A percentile compares a stretch with the other conserved stretches of the same genome.
phyloP scores from a whole-genome alignment of 108 stramenopile species.

The Skeletonema potamos region DNA sequence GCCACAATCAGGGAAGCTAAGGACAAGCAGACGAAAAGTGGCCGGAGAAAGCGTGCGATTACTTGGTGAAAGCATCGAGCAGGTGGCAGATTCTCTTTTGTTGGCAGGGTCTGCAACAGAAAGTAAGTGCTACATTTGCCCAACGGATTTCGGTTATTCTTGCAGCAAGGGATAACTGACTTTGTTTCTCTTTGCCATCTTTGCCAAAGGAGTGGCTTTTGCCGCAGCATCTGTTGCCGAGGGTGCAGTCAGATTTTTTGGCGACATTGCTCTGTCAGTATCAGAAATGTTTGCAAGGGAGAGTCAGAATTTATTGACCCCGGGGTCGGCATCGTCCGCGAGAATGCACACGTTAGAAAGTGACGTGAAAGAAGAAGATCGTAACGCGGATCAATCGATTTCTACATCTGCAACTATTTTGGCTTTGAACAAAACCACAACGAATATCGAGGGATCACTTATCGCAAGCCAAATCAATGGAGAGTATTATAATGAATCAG shows the following conservation, averaged over 20 bases:
- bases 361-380: neutral
- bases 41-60: slow-evolving; percentile 41
- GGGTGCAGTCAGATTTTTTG: slow-evolving; percentile 40
- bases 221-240: slow-evolving; percentile 45
- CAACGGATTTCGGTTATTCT: neutral
- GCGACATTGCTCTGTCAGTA: slow-evolving; percentile 34
- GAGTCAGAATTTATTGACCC: neutral
- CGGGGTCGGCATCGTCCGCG: neutral
- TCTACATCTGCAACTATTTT: neutral
- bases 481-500: neutral
- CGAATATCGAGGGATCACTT: neutral
- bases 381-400: neutral
- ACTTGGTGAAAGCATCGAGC: slow-evolving; percentile 44
- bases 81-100: slow-evolving; percentile 45
- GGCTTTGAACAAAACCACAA: neutral
- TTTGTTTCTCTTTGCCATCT: neutral
- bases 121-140: neutral
- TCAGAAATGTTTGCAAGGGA: slow-evolving; percentile 35
- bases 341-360: neutral
- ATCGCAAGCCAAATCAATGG: neutral
- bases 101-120: slow-evolving; percentile 51
- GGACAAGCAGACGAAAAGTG: slow-evolving; percentile 14
- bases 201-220: slow-evolving; percentile 20
- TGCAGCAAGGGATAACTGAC: neutral
- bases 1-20: neutral